phyloP scores from a whole-genome alignment of 1,284 basidiomycete species.

The Rhodotorula sp. region DNA sequence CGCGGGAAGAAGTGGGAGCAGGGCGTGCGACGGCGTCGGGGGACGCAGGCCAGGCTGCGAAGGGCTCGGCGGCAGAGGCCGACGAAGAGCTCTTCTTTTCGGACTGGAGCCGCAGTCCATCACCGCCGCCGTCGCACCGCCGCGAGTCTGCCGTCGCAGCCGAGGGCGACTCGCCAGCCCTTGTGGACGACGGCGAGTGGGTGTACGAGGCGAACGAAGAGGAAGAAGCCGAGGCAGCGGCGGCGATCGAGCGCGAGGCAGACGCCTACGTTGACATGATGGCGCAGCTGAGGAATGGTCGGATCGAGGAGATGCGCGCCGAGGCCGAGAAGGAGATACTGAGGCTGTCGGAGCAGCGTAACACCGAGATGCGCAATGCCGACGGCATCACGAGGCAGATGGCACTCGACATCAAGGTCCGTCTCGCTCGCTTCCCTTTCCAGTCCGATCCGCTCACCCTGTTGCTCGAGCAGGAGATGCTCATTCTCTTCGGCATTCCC shows the following conservation, averaged over 20 bases:
- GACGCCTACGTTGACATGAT: constrained; percentile 80
- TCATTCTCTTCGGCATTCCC: constrained; percentile 93
- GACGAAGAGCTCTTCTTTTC: constrained; percentile 18
- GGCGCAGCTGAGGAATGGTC: constrained; percentile 80
- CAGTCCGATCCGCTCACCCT: not conserved
- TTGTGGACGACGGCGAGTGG: not conserved
- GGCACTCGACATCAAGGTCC: constrained; percentile 91
- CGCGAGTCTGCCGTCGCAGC: not conserved
- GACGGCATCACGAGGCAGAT: constrained; percentile 95
- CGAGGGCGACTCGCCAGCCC: constrained; percentile 54
- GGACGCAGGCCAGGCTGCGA: too few relatives aligned
- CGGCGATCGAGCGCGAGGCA: constrained; percentile 23
- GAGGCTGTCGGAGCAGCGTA: constrained; percentile 75
- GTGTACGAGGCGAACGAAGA: constrained; percentile 20
- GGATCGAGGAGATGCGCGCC: constrained; percentile 73
- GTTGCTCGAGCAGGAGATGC: constrained; percentile 61
- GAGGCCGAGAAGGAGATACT: constrained; percentile 94
- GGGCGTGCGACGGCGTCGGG: not conserved
- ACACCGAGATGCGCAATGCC: constrained; percentile 85
- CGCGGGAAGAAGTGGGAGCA: too few relatives aligned
- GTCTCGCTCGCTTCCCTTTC: constrained; percentile 30
- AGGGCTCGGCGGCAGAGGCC: not conserved
- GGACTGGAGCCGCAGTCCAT: constrained; percentile 26
- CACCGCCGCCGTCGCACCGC: constrained; percentile 4
- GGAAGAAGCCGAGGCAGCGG: constrained; percentile 42